Base-by-base conservation (phyloP, 2,329 filamentous ascomycete genomes). In the Cladosporium sp. region DNA sequence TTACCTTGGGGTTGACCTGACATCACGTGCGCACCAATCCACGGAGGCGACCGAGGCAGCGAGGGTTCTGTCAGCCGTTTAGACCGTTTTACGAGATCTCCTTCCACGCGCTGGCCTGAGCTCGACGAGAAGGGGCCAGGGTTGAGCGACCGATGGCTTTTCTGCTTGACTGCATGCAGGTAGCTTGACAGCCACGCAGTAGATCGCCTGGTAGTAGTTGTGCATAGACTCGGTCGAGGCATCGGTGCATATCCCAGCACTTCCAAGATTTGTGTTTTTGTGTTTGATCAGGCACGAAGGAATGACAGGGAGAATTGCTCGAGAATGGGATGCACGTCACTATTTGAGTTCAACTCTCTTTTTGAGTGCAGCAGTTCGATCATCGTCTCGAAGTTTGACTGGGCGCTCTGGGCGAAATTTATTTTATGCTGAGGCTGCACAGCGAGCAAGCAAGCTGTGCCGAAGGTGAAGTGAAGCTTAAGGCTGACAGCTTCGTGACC, bases 151-250 rank as follows among this genome's bases (percentile, higher is more conserved):
- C 49, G 28, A 21, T 54, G 51, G 51, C 23, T n/a, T 54, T 11
- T 54, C 51, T 54, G 51, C 51, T 54, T 54, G 51, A 28, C 51
- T 54, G 51, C 51, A 54, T 54, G 18, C 51, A 30, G 51, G 30
- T 54, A 54, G 51, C 28, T 21, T 54, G 26, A 54, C n/a, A n/a
- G 26, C 51, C 51, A 32, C n/a, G 16, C 30, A 21, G 51, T 5
- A 54, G 51, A 54, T 54, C 51, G 51, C 51, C n/a, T n/a, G n/a
- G n/a, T n/a, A n/a, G n/a, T 32, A 32, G 51, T 46, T 21, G 39
- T 46, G 39, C 18, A 21, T 54, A 46, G 51, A 54, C 7, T 54
- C 30, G 51, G 26, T n/a, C 18, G 10, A 21, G 49, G 49, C 26
- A 53, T 53, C 49, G 39, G 39, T 43, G 39, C 39, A 43, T 18